Base-by-base conservation (phyloP, 768 basidiomycete genomes). In the Pulveroboletus ravenelii region DNA sequence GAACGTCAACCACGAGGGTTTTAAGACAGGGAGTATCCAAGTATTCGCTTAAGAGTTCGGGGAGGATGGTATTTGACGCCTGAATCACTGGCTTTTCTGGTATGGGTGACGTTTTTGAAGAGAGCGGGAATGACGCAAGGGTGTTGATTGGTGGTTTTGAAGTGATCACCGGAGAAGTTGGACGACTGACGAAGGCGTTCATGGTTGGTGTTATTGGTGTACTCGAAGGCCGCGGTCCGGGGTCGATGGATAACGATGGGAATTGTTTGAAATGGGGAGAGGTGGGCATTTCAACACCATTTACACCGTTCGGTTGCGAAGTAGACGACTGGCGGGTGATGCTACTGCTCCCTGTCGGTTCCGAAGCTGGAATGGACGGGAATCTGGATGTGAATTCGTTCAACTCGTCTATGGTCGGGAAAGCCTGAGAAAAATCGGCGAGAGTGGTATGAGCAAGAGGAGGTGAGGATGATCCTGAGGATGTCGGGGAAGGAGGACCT, bases 1-100 rank as follows among this genome's bases (percentile, higher is more conserved):
- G 78, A 17, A 93, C 81, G 64, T 96, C 94, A 17, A 97, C 76
- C 13, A 96, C 58, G 2, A 97, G 74, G 3, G 91, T 79, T 45
- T 80, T 79, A 48, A 74, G 59, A n/a, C 70, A 66, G 6, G 66
- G 62, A 36, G 72, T 66, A 53, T 79, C 66, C 50, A 86, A 67
- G 61, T 86, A 91, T 1, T 74, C 70, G 38, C 74, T 68, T 30
- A 93, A 69, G 10, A 80, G 77, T 50, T 75, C 76, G 6, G 89
- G 82, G 46, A 72, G 74, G 25, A 83, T 78, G 3, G 77, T 74
- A 52, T 83, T 86, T 13, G 76, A 80, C 18, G 76, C 70, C 5
- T 85, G 86, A 38, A 89, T 69, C n/a, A 71, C 59, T 10, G 72
- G 66, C 52, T 77, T 74, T 51, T 69, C 67, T 14, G 47, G 58